Conservation (phyloP, 1,284 basidiomycete genomes). For the Irpex rosettiformis region DNA sequence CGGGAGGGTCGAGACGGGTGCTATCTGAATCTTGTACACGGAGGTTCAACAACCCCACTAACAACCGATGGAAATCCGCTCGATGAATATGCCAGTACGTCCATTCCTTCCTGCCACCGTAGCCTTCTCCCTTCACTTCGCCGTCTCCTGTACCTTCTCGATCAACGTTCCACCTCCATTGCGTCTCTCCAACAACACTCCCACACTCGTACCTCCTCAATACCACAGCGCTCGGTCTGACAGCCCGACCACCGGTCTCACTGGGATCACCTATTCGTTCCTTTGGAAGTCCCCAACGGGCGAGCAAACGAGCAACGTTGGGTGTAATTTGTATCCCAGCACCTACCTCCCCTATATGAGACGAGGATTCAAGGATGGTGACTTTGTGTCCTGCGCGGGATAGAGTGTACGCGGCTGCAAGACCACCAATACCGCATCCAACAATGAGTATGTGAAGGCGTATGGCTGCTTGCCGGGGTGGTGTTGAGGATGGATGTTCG, state of each 20-base stretch:
- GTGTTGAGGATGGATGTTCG: background rate
- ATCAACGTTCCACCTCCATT: background rate
- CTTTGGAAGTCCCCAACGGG: constrained; percentile 36
- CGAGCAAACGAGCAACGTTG: constrained; percentile 38
- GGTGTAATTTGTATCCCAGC: constrained; percentile 50
- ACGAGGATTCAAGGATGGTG: constrained; percentile 41
- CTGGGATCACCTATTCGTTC: constrained; percentile 10
- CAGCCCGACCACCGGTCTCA: constrained; percentile 31
- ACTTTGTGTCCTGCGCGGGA: constrained; percentile 42
- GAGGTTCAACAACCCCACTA: constrained; percentile 37
- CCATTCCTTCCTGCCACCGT: constrained; percentile 34
- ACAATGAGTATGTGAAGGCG: constrained; percentile 40
- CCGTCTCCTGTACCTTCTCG: background rate
- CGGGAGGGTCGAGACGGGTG: background rate
- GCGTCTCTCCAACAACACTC: constrained; percentile 36
- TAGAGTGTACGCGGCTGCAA: constrained; percentile 41
- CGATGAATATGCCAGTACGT: constrained; percentile 51
- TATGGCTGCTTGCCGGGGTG: constrained; percentile 26
- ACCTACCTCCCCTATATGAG: constrained; percentile 41
- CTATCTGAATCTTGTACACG: background rate
- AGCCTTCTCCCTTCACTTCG: constrained; percentile 28
- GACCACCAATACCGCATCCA: constrained; percentile 45
- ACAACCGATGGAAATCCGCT: constrained; percentile 49
- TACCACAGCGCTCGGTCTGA: constrained; percentile 37
- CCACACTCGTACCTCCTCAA: constrained; percentile 39